Base-by-base conservation (phyloP, 2,329 filamentous ascomycete species). In the Fusarium agapanthi region DNA sequence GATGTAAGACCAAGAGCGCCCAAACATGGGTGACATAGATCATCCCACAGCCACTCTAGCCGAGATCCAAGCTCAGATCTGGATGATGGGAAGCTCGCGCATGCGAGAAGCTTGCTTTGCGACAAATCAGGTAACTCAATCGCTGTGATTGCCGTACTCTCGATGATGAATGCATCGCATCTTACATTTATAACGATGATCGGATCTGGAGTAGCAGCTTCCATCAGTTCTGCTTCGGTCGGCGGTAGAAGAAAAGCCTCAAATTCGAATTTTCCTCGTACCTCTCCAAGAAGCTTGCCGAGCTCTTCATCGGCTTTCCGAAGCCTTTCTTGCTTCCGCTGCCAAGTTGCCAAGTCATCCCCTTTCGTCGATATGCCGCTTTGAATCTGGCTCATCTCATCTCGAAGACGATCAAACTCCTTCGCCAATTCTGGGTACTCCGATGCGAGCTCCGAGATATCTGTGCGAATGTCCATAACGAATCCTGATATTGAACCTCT, bases 211-310 rank as follows among this genome's bases (percentile, higher is more conserved):
- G 47, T 11, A 11, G 47, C 47, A 2, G 47, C 32, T 51, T 18
- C 9, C 47, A 51, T 20, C 30, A 51, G 47, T 5, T 51, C 47
- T 26, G 47, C 47, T 13, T 51, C 32, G 1, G n/a, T 20, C 1
- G 47, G n/a, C 1, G 47, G 47, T 12, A 51, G n/a, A 6, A 51
- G 47, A 51, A 35, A 51, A 18, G 16, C 35, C n/a, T 26, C n/a
- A 6, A 51, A 51, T 11, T n/a, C 47, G 2, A 3, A 1, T 11
- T 20, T 51, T 6, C n/a, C 16, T 11, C 47, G 30, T 30, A 51
- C 1, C 2, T 20, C 32, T 3, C 0, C 12, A 24, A 35, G 22
- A 14, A 51, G 6, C 16, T 8, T 5, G 5, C 8, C n/a, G 16
- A 51, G 4, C 11, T 51, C 16, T 4, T 11, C 16, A 6, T 26